Base-by-base conservation (phyloP, 805 yeast genomes). In the Sugiyamaella boreocaroliniensis region DNA sequence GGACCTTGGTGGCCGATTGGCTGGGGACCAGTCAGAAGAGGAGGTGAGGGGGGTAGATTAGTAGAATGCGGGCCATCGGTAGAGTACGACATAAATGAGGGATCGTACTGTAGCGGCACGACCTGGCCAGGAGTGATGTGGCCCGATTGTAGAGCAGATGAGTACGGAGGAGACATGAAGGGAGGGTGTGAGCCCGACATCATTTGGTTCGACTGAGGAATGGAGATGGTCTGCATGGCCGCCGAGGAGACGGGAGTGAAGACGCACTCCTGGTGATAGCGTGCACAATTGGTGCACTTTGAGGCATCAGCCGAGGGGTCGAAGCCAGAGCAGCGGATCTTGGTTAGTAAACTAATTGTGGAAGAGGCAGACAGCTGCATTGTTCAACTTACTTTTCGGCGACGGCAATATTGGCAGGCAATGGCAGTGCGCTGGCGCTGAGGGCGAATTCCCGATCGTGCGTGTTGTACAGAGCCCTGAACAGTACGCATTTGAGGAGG, bases 301-400 rank as follows among this genome's bases (percentile, higher is more conserved):
- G 63, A 55, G 43, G 62, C 57, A n/a, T 55, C 57, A 18, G 54
- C 56, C 20, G 55, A 49, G 19, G 66, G 58, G 19, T 64, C 68
- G 37, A 52, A 63, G 11, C 69, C 69, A 18, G 64, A 61, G 51
- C 69, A 66, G 19, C 68, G 60, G 22, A 65, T 65, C 61, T 61
- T 40, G 4, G 47, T 44, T 44, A 44, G 47, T 7, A 32, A n/a
- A 20, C 26, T 6, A 15, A 4, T 11, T 14, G 10, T 11, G 37
- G 37, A n/a, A n/a, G n/a, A n/a, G n/a, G n/a, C n/a, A n/a, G n/a
- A n/a, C n/a, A n/a, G n/a, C n/a, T n/a, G n/a, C n/a, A n/a, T n/a
- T n/a, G n/a, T n/a, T n/a, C n/a, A n/a, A 49, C 52, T 43, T 40
- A 49, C 52, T 48, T 64, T 64, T 11, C 68, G 58, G 10, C 68